Evolutionary conservation across 805 yeast species (phyloP), one percentile per base, ranked within the genome.

Genomic region (Metschnikowia proteae): DNA sequence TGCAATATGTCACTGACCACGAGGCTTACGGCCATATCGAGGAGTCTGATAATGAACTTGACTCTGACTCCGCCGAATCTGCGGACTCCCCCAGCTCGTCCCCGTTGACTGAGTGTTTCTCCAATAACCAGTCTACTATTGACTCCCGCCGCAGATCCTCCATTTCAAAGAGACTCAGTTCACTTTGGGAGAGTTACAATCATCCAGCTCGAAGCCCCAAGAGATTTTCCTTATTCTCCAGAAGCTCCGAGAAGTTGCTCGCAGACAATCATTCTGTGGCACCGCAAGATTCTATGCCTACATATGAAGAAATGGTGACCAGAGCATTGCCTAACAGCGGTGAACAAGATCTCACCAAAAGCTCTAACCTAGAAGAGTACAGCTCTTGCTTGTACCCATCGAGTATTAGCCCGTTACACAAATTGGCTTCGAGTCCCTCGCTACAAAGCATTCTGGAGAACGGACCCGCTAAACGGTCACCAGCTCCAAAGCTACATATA

Each of bases 101-200:
- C 3, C 58, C 60, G 1, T 43, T 54, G 42, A 54, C 59, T 3
- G 55, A 47, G 5, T 42, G 45, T 8, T 52, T 51, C 37, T 50
- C 60, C 3, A 38, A 45, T n/a, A 32, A 33, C 43, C 54, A 53
- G 22, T 27, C 25, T 3, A 33, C 44, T n/a, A 25, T 34, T 13
- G 52, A 49, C 27, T 44, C 52, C 32, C 46, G 49, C 35, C 38
- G 59, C 30, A 50, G 57, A 32, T 41, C 53, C 27, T 60, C 63
- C 2, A 23, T 61, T 10, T 54, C 64, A 2, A 54, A 55, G 31
- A 47, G 55, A 27, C 49, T 62, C 29, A 48, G 48, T 36, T 47
- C 49, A 5, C 49, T 62, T 4, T 55, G 58, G 57, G 64, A 57
- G 38, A 46, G 38, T 35, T 62, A 60, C 47, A 39, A 54, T 10